phyloP scores from a whole-genome alignment of 1,139 yeast species.

The Lodderomyces parapsilosis region DNA sequence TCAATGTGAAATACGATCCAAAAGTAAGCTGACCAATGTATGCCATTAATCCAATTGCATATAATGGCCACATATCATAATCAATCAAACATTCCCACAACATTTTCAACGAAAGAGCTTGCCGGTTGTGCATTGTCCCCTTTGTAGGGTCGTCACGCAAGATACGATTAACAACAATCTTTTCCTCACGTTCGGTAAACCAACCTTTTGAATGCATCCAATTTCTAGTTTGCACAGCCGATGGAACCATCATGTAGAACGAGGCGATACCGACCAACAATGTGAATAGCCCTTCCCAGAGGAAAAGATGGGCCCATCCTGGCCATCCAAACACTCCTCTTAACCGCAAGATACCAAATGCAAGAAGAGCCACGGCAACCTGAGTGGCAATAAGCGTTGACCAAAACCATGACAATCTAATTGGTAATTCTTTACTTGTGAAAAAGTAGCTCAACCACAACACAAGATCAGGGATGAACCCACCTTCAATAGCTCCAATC shows the following conservation, averaged over 20 bases:
- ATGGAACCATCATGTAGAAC: slow-evolving; percentile 59
- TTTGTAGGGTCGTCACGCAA: slow-evolving; percentile 68
- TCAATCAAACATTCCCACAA: slow-evolving; percentile 45
- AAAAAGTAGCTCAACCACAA: slow-evolving; percentile 30
- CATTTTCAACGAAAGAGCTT: slow-evolving; percentile 44
- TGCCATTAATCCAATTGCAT: slow-evolving; percentile 47
- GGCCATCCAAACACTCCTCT: slow-evolving; percentile 12
- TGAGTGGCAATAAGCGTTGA: slow-evolving; percentile 19
- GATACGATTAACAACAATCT: slow-evolving; percentile 60
- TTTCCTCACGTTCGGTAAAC: slow-evolving; percentile 62
- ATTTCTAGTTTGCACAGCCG: slow-evolving; percentile 54
- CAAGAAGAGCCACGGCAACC: slow-evolving; percentile 37
- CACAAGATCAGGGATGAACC: slow-evolving; percentile 31
- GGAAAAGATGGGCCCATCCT: slow-evolving; percentile 69
- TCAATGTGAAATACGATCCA: slow-evolving; percentile 14
- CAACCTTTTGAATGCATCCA: slow-evolving; percentile 55
- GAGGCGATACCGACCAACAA: slow-evolving; percentile 52
- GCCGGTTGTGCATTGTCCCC: slow-evolving; percentile 68
- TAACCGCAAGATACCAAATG: slow-evolving; percentile 30
- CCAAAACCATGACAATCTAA: slow-evolving; percentile 23
- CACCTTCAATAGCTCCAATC: slow-evolving; percentile 30
- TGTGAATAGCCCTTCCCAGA: slow-evolving; percentile 63
- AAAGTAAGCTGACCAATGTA: slow-evolving; percentile 47
- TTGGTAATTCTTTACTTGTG: slow-evolving; percentile 26
- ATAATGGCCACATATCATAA: slow-evolving; percentile 61